Conservation (phyloP, 768 basidiomycete species). For the Kwoniella sp. region DNA sequence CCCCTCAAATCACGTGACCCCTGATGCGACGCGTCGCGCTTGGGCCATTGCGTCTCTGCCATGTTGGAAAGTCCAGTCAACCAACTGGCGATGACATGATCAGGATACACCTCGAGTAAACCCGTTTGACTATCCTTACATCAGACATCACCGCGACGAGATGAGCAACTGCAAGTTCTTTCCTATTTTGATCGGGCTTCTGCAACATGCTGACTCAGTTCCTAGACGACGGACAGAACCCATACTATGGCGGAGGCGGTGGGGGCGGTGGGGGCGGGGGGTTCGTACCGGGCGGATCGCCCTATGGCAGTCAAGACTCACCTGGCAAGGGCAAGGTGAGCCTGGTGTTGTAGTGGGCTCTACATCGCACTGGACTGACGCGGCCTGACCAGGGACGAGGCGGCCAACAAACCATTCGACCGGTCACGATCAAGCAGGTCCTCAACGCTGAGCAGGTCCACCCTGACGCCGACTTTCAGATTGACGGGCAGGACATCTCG, state of each 20-base stretch:
- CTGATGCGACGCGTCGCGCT: constrained; percentile 2
- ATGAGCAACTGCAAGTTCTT: constrained; percentile 14
- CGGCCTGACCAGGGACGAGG: constrained; percentile 21
- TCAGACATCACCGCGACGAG: not conserved
- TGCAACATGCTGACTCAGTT: not conserved
- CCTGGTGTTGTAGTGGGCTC: not conserved
- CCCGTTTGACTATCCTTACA: not conserved
- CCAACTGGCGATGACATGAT: not conserved
- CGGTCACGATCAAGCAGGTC: constrained; percentile 74
- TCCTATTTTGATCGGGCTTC: not conserved
- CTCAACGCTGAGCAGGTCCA: constrained; percentile 73
- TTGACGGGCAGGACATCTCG: constrained; percentile 75
- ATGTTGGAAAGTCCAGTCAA: constrained; percentile 17
- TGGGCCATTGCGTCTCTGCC: not conserved
- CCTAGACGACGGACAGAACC: constrained; percentile 33
- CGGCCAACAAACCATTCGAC: constrained; percentile 57
- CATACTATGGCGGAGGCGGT: constrained; percentile 36
- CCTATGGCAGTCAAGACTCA: constrained; percentile 39
- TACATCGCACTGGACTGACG: not conserved
- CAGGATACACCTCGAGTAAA: not conserved
- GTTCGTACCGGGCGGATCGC: constrained; percentile 33
- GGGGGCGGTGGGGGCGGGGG: constrained; percentile 35
- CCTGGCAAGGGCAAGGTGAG: constrained; percentile 35
- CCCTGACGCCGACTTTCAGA: constrained; percentile 78
- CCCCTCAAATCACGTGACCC: constrained; percentile 7